phyloP scores from a whole-genome alignment of 1,284 basidiomycete genomes.

The Hymenochaete sp. region DNA sequence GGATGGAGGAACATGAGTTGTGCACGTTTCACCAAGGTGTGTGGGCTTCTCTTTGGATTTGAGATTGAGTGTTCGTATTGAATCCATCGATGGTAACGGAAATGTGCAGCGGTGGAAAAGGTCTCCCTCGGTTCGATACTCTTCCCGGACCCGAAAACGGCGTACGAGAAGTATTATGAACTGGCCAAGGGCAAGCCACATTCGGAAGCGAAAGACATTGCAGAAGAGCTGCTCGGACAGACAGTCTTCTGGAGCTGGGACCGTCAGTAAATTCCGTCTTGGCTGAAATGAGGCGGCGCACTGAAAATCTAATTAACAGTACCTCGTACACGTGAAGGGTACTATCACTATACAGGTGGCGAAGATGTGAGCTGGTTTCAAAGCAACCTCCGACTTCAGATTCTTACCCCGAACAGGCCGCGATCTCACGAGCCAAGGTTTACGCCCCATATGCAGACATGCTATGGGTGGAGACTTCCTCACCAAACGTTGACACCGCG shows the following conservation, averaged over 20 bases:
- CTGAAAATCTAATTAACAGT: constrained; percentile 32
- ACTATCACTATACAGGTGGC: constrained; percentile 86
- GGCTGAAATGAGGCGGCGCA: background rate
- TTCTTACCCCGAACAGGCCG: constrained; percentile 36
- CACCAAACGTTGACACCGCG: constrained; percentile 75
- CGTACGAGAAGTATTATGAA: constrained; percentile 50
- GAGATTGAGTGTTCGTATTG: constrained; percentile 4
- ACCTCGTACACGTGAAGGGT: constrained; percentile 86
- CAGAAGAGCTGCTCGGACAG: constrained; percentile 63
- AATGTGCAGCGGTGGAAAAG: constrained; percentile 46
- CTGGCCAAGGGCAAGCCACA: constrained; percentile 65
- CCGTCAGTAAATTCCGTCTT: constrained; percentile 35
- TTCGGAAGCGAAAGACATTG: constrained; percentile 62
- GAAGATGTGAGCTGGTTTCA: constrained; percentile 39
- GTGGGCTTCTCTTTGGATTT: constrained; percentile 14
- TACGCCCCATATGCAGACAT: constrained; percentile 82
- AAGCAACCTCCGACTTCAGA: constrained; percentile 1
- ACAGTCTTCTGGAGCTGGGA: constrained; percentile 84
- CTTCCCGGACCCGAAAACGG: constrained; percentile 47
- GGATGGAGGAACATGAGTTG: constrained; percentile 66
- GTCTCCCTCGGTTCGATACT: constrained; percentile 41
- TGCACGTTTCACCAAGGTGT: constrained; percentile 80
- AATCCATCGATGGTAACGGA: too few relatives aligned
- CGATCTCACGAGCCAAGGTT: constrained; percentile 72
- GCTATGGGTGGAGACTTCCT: constrained; percentile 87